Percentiles rank a stretch among this genome's conserved stretches.
These are phyloP conservation scores for Candida tetrigidarum DNA, from an alignment of 1,139 yeast genomes.

Conservation along the genomic window DNA sequence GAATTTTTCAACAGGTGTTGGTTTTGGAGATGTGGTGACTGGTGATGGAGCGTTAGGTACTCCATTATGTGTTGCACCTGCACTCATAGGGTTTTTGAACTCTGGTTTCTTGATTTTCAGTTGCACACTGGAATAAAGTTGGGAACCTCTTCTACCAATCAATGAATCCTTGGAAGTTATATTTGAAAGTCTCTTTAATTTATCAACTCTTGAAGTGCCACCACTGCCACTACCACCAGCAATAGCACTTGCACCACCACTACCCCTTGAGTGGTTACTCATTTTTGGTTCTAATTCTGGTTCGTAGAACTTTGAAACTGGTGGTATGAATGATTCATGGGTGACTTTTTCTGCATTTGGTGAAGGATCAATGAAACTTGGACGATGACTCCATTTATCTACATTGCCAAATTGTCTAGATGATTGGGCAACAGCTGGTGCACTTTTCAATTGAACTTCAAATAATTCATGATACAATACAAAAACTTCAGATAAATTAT, in stretches of 20 bases:
- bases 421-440: constrained; percentile 17
- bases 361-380: constrained; percentile 47
- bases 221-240: no score
- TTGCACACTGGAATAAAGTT: constrained; percentile 4
- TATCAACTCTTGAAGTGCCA: constrained; percentile 17
- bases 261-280: constrained; percentile 3
- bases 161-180: constrained; percentile 12
- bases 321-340: constrained; percentile 8
- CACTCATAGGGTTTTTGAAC: not conserved
- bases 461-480: constrained; percentile 61
- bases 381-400: constrained; percentile 50
- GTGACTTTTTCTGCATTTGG: constrained; percentile 5
- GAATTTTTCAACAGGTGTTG: constrained; percentile 3
- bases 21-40: constrained; percentile 6
- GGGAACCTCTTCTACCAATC: constrained; percentile 12
- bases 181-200: constrained; percentile 17
- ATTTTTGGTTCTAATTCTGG: constrained; percentile 1
- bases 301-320: not conserved
- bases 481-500: constrained; percentile 68
- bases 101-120: constrained; percentile 11
- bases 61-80: constrained; percentile 3
- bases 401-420: constrained; percentile 17
- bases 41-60: not conserved
- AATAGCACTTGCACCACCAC: no score
- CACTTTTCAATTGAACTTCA: constrained; percentile 28